Conservation (phyloP, 164 flowering plant genomes). For the Echeveria elegans region DNA sequence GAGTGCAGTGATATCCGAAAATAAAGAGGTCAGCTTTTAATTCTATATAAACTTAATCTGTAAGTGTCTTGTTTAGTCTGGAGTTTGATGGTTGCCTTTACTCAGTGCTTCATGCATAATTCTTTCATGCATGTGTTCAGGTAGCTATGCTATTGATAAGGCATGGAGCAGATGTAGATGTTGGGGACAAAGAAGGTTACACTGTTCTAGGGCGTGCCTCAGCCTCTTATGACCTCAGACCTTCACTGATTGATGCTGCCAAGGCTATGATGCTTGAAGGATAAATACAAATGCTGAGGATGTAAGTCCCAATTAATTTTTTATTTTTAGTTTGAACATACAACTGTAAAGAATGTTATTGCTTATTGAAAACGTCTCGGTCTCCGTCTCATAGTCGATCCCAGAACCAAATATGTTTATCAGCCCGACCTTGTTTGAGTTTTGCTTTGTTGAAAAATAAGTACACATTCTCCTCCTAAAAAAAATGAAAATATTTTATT, state of each 20-base stretch:
- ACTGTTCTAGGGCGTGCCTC: constrained; percentile 84
- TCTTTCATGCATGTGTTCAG: constrained; percentile 30
- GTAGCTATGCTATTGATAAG: constrained; percentile 75
- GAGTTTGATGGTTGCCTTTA: background rate
- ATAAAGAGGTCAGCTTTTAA: constrained; percentile 53
- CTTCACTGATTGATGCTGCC: constrained; percentile 72
- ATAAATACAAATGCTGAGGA: constrained; percentile 8
- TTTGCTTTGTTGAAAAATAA: no score
- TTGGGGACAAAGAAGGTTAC: constrained; percentile 88
- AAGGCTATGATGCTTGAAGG: constrained; percentile 91
- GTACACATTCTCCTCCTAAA: no score
- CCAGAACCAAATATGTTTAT: no score
- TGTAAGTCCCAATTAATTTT: background rate
- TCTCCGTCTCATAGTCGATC: no score
- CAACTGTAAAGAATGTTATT: background rate
- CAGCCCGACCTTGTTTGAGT: no score
- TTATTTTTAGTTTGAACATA: background rate
- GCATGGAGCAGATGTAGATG: constrained; percentile 93
- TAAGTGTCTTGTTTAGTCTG: background rate
- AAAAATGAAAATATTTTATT: no score
- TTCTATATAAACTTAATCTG: background rate
- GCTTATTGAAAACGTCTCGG: no score
- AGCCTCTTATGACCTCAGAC: constrained; percentile 55
- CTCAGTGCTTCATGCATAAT: background rate
- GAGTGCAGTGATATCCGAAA: constrained; percentile 71